These are phyloP conservation scores for Cyclocybe cylindracea DNA, from an alignment of 768 basidiomycete genomes.

Conservation along the genomic window DNA sequence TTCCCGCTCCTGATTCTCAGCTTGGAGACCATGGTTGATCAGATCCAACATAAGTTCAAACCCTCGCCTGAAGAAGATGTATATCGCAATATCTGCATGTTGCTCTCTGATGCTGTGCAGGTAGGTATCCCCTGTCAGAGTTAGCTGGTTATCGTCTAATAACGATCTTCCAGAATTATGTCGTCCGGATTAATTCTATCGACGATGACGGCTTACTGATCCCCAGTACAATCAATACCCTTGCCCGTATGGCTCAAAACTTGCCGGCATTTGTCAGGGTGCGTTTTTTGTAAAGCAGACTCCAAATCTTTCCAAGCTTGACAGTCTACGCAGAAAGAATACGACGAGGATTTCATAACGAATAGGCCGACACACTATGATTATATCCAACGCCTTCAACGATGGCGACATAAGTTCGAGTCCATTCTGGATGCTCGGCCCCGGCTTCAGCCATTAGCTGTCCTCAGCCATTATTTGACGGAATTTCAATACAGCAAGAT, in stretches of 20 bases:
- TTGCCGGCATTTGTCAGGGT: constrained; percentile 62
- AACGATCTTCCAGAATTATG: constrained; percentile 54
- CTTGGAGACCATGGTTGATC: constrained; percentile 96
- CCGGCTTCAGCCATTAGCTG: constrained; percentile 80
- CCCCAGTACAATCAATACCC: constrained; percentile 52
- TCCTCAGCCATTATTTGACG: constrained; percentile 88
- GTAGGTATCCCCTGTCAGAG: constrained; percentile 35
- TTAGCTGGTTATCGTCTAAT: not conserved
- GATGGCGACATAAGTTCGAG: constrained; percentile 93
- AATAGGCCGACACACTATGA: constrained; percentile 81
- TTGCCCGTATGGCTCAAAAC: constrained; percentile 62
- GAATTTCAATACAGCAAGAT: constrained; percentile 98
- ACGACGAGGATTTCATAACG: constrained; percentile 87
- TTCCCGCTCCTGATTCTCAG: constrained; percentile 94
- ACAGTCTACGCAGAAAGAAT: constrained; percentile 62
- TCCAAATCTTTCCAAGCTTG: not conserved
- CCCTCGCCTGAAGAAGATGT: constrained; percentile 89
- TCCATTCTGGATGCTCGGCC: constrained; percentile 79
- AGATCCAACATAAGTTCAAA: constrained; percentile 89
- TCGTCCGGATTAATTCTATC: constrained; percentile 59
- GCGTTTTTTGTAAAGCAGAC: constrained; percentile 18
- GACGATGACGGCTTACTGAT: constrained; percentile 71
- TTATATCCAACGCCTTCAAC: constrained; percentile 86
- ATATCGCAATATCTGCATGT: constrained; percentile 85
- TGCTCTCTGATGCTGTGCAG: constrained; percentile 85